A percentile compares a stretch with the other conserved stretches of the same genome.
phyloP scores from a whole-genome alignment of 257 asterid species.

The Scutellaria baicalensis region DNA sequence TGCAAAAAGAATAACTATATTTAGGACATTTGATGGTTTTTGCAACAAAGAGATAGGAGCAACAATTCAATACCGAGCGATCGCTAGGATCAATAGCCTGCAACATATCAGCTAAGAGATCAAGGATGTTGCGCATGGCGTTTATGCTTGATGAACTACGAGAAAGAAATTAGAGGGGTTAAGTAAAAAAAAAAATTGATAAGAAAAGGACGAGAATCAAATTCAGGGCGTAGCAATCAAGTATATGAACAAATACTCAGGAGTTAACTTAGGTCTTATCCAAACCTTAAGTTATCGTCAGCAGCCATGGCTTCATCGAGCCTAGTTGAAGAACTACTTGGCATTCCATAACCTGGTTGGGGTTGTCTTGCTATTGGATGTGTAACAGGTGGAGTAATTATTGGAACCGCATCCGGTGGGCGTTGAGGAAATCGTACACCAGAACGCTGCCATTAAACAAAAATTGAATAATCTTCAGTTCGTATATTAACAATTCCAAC shows the following conservation, averaged over 20 bases:
- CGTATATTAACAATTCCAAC: background rate
- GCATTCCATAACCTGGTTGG: constrained; percentile 92
- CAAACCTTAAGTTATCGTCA: constrained; percentile 63
- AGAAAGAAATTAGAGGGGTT: background rate
- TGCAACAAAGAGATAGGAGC: background rate
- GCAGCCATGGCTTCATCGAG: constrained; percentile 90
- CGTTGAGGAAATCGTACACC: constrained; percentile 73
- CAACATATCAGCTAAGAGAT: constrained; percentile 78
- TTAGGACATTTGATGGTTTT: background rate
- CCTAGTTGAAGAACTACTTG: constrained; percentile 75
- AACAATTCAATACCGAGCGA: constrained; percentile 37
- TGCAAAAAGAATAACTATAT: constrained; percentile 13
- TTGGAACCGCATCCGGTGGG: constrained; percentile 57
- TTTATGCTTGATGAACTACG: constrained; percentile 50
- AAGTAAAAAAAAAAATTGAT: background rate
- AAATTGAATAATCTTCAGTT: background rate
- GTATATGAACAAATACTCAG: background rate
- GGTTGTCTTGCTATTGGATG: constrained; percentile 46
- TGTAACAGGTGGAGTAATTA: constrained; percentile 65
- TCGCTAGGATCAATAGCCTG: constrained; percentile 64
- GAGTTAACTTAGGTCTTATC: background rate
- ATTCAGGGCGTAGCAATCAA: background rate
- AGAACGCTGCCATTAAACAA: constrained; percentile 46
- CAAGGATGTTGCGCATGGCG: constrained; percentile 61
- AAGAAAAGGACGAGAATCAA: background rate